Conservation (phyloP, 768 basidiomycete genomes). For the Gymnopilus junonius region DNA sequence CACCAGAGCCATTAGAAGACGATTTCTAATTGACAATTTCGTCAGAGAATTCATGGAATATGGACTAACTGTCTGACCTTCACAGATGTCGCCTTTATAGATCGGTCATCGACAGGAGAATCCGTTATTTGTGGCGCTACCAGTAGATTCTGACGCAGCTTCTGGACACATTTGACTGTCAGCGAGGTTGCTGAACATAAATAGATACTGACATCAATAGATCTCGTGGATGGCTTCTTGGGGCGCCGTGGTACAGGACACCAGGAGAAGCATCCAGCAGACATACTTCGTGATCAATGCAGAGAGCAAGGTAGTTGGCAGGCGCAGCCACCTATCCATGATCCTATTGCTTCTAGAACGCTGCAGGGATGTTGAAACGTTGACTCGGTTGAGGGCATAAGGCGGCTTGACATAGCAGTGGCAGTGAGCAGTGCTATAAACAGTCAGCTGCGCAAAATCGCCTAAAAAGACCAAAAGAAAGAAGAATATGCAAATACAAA, state of each 20-base stretch:
- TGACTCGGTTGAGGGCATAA: no score
- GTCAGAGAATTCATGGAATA: not conserved
- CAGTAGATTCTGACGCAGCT: not conserved
- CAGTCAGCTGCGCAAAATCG: no score
- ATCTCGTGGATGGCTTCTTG: not conserved
- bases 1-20: not conserved
- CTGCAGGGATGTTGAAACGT: no score
- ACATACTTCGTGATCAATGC: not conserved
- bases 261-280: slow-evolving; percentile 1
- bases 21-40: no score
- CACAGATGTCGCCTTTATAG: not conserved
- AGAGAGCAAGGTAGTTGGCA: not conserved
- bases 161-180: not conserved
- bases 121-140: not conserved
- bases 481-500: no score
- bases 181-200: not conserved
- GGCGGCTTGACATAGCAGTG: no score
- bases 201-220: not conserved
- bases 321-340: not conserved
- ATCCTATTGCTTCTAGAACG: no score
- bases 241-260: not conserved
- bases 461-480: no score
- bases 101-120: not conserved
- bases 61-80: not conserved
- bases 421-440: no score